Evolutionary conservation across 2,329 filamentous ascomycete genomes (phyloP).

Genomic region (Tolypocladium guangdongense): DNA sequence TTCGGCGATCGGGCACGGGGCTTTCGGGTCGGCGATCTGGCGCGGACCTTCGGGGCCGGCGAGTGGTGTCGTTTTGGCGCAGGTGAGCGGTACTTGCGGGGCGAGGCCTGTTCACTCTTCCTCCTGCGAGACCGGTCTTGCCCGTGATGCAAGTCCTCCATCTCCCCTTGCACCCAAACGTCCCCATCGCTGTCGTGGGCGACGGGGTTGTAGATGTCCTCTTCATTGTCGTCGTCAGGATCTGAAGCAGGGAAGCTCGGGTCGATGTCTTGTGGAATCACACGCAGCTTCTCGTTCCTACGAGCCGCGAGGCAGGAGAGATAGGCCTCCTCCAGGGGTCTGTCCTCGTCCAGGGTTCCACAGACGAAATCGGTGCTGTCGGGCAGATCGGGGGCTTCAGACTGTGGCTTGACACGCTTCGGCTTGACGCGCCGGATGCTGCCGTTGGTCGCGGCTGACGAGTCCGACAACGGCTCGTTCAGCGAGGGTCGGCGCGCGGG

Average conservation of each 20-base stretch:
- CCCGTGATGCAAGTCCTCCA: constrained; percentile 55
- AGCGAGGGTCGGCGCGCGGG: constrained; percentile 24
- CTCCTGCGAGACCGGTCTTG: constrained; percentile 37
- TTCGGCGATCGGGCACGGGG: constrained; percentile 36
- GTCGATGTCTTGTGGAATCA: constrained; percentile 93
- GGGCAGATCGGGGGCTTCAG: constrained; percentile 68
- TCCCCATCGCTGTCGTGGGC: constrained; percentile 57
- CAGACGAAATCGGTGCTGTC: constrained; percentile 99
- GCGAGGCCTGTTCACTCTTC: constrained; percentile 37
- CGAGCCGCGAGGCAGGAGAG: constrained; percentile 73
- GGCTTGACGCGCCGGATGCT: constrained; percentile 17
- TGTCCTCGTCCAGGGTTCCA: constrained; percentile 90
- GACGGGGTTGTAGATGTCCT: constrained; percentile 48
- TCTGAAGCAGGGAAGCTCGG: constrained; percentile 95
- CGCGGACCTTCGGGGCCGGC: constrained; percentile 33
- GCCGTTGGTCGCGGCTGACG: constrained; percentile 40
- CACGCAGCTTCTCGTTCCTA: constrained; percentile 67
- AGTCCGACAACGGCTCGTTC: constrained; percentile 45
- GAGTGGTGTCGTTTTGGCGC: constrained; percentile 20
- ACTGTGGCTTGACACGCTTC: constrained; percentile 15
- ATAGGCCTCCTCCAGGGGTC: constrained; percentile 88
- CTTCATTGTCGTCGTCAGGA: constrained; percentile 73
- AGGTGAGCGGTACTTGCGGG: constrained; percentile 33
- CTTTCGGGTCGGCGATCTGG: constrained; percentile 24
- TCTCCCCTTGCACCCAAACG: constrained; percentile 59